These are phyloP conservation scores for Salix udensis DNA, from an alignment of 345 rosid species.

Conservation along the genomic window DNA sequence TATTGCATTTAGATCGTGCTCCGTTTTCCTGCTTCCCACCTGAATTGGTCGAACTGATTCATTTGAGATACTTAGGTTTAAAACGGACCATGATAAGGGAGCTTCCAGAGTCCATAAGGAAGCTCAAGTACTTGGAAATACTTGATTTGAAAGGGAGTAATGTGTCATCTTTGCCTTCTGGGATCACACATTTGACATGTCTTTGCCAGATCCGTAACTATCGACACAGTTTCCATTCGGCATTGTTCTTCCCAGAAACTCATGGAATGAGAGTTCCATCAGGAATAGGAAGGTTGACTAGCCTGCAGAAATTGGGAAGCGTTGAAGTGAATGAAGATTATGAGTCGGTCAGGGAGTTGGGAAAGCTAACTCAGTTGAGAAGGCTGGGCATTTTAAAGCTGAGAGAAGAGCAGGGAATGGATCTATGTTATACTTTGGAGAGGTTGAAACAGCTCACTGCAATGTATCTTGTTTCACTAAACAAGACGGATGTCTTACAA, in stretches of 20 bases:
- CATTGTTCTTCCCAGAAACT: neutral
- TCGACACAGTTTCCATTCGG: neutral
- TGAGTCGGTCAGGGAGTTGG: conserved; percentile 1
- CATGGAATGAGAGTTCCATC: conserved; percentile 10
- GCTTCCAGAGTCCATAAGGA: conserved; percentile 8
- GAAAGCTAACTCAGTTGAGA: conserved; percentile 12
- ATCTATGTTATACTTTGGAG: neutral
- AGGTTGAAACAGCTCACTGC: neutral
- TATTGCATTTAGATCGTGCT: conserved; percentile 1
- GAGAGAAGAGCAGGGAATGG: neutral
- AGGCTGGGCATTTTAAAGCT: conserved; percentile 13
- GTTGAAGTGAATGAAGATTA: neutral
- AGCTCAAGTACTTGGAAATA: conserved; percentile 10
- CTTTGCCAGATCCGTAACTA: conserved; percentile 7
- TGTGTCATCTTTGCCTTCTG: conserved; percentile 4
- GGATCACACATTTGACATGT: conserved; percentile 2
- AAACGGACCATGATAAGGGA: neutral
- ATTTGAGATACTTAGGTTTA: conserved; percentile 4
- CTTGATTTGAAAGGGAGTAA: conserved; percentile 5
- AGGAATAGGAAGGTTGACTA: conserved; percentile 9
- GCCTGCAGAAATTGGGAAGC: conserved; percentile 3
- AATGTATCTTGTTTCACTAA: neutral
- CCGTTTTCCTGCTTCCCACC: neutral
- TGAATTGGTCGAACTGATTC: neutral
- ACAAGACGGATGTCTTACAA: neutral